Percentiles rank a stretch among this genome's conserved stretches.
phyloP scores from a whole-genome alignment of 1,284 basidiomycete species.

The Wolfiporia cocos region DNA sequence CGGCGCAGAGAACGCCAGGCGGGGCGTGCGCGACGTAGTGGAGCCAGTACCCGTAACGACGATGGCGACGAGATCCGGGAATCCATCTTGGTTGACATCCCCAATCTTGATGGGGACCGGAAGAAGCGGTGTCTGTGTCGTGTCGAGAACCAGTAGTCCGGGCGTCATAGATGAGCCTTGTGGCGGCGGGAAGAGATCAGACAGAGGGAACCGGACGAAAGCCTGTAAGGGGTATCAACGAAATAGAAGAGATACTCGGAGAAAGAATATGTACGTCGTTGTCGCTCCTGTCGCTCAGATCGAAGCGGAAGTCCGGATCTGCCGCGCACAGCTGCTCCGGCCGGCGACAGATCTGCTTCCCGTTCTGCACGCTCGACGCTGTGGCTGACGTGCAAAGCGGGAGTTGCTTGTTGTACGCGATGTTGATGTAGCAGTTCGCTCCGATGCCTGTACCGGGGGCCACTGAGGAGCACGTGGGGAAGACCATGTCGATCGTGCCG shows the following conservation, averaged over 20 bases:
- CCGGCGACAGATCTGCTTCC: conserved; percentile 61
- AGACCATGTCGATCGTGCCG: conserved; percentile 94
- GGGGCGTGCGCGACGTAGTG: conserved; percentile 45
- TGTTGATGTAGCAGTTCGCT: conserved; percentile 76
- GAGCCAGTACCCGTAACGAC: conserved; percentile 34
- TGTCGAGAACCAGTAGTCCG: conserved; percentile 67
- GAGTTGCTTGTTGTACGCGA: conserved; percentile 92
- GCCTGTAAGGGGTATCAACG: too few relatives aligned
- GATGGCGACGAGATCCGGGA: conserved; percentile 86
- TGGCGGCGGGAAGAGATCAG: conserved; percentile 48
- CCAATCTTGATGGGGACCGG: conserved; percentile 82
- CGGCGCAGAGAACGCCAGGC: conserved; percentile 67
- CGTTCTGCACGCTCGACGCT: conserved; percentile 39
- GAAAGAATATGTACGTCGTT: conserved; percentile 46
- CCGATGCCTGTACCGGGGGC: conserved; percentile 68
- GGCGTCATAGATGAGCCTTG: conserved; percentile 31
- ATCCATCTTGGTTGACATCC: conserved; percentile 93
- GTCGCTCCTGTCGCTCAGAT: conserved; percentile 46
- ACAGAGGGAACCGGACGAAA: conserved; percentile 63
- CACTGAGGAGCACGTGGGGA: conserved; percentile 75
- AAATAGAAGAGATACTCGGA: too few relatives aligned
- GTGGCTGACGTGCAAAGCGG: conserved; percentile 65
- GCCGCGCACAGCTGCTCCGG: conserved; percentile 79
- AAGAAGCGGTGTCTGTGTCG: conserved; percentile 52
- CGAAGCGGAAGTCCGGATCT: conserved; percentile 79